phyloP scores from a whole-genome alignment of 2,329 filamentous ascomycete genomes.

The Calonectria fujianensis region DNA sequence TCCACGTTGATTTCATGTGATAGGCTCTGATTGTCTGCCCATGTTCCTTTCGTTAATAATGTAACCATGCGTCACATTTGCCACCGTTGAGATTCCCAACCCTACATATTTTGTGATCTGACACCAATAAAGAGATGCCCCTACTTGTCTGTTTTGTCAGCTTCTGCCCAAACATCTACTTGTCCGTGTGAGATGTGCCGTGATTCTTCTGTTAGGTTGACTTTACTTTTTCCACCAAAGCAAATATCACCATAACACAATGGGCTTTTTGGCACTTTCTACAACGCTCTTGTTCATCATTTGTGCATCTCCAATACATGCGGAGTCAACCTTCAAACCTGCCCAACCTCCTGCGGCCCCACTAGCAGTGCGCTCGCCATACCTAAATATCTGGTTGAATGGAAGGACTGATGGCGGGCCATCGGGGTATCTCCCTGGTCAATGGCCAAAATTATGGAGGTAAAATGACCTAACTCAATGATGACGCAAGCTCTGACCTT shows the following conservation, averaged over 20 bases:
- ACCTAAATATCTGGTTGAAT: conserved; percentile 82
- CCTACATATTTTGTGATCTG: neutral
- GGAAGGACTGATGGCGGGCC: conserved; percentile 77
- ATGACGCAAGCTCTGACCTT: neutral
- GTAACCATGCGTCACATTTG: conserved; percentile 11
- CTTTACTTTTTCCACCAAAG: too few relatives aligned
- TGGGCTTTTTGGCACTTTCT: neutral
- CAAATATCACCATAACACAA: neutral
- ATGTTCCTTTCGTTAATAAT: conserved; percentile 3
- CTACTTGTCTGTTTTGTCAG: neutral
- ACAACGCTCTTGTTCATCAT: neutral
- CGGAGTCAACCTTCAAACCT: conserved; percentile 76
- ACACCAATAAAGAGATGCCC: neutral
- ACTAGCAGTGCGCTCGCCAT: conserved; percentile 84
- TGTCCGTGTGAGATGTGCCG: neutral
- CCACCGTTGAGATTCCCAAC: neutral
- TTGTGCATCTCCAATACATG: conserved; percentile 7
- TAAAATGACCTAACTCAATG: conserved; percentile 60
- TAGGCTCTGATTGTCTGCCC: neutral
- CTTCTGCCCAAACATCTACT: neutral
- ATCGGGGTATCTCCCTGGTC: conserved; percentile 79
- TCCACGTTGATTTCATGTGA: conserved; percentile 3
- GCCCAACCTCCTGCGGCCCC: conserved; percentile 81
- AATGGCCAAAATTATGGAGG: conserved; percentile 83
- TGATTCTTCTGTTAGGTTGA: neutral